Percentiles rank a stretch among this genome's conserved stretches.
Evolutionary conservation across 2,329 filamentous ascomycete species (phyloP).

Genomic region (Fusarium neocosmosporiellum): DNA sequence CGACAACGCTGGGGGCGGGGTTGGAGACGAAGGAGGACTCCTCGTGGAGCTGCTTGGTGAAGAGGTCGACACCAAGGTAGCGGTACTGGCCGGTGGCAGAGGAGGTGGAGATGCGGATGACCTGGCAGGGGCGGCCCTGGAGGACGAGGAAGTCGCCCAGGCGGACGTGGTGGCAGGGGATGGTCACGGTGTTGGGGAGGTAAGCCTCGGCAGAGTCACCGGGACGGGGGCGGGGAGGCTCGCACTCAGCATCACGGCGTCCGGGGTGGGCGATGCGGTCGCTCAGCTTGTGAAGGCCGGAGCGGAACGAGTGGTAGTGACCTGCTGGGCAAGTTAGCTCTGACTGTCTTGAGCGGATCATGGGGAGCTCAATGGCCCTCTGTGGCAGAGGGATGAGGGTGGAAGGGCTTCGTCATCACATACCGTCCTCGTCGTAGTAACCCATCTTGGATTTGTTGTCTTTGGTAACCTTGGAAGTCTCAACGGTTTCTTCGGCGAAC

Average conservation of each 20-base stretch:
- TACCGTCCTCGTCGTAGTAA: slow-evolving; percentile 73
- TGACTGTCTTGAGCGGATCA: slow-evolving; percentile 1
- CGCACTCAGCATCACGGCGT: slow-evolving; percentile 61
- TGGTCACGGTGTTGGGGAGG: slow-evolving; percentile 88
- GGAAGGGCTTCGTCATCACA: slow-evolving; percentile 39
- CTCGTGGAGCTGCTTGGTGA: slow-evolving; percentile 99
- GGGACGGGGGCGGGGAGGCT: slow-evolving; percentile 42
- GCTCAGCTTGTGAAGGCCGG: slow-evolving; percentile 66
- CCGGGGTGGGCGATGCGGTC: slow-evolving; percentile 64
- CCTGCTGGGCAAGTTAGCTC: slow-evolving; percentile 53
- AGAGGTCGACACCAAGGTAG: slow-evolving; percentile 99
- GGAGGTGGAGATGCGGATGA: slow-evolving; percentile 99
- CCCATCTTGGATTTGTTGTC: slow-evolving; percentile 67
- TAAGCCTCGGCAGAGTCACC: slow-evolving; percentile 48
- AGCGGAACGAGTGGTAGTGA: slow-evolving; percentile 69
- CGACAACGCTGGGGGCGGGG: slow-evolving; percentile 94
- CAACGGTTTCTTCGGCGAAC: slow-evolving; percentile 75
- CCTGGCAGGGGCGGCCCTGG: slow-evolving; percentile 98
- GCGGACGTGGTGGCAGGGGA: slow-evolving; percentile 99
- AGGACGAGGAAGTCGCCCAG: slow-evolving; percentile 99
- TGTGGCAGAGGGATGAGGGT: background rate
- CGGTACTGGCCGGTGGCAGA: slow-evolving; percentile 98
- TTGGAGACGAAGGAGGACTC: slow-evolving; percentile 98
- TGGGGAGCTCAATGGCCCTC: background rate
- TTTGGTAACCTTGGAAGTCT: slow-evolving; percentile 58